Conservation (phyloP, 2,329 filamentous ascomycete genomes). For the Paramyrothecium roridum region DNA sequence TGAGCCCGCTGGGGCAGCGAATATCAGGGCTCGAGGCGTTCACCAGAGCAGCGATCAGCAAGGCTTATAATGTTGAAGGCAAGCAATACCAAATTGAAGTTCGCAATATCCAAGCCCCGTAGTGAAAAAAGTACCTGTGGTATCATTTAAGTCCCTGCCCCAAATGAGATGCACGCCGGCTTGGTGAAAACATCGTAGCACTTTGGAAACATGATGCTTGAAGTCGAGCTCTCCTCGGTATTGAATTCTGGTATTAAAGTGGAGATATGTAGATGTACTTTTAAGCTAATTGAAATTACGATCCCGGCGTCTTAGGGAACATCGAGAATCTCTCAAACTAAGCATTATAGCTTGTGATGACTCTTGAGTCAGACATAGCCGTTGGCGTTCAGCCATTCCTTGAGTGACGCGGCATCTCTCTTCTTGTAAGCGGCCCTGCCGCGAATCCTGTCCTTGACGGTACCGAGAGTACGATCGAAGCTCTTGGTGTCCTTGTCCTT, state of each 20-base stretch:
- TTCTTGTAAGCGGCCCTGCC: constrained; percentile 79
- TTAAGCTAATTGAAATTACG: constrained; percentile 1
- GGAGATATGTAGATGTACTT: neutral
- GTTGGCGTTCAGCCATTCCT: constrained; percentile 71
- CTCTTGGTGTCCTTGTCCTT: constrained; percentile 77
- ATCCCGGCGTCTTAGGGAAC: neutral
- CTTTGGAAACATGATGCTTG: too few relatives aligned
- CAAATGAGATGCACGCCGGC: too few relatives aligned
- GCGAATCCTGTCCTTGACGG: constrained; percentile 81
- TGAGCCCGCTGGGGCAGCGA: too few relatives aligned
- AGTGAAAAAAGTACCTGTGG: too few relatives aligned
- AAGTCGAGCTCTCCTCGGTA: too few relatives aligned
- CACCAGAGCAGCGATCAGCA: too few relatives aligned
- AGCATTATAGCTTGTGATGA: constrained; percentile 12
- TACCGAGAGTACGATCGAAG: constrained; percentile 82
- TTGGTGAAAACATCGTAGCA: too few relatives aligned
- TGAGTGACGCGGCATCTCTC: constrained; percentile 68
- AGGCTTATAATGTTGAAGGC: too few relatives aligned
- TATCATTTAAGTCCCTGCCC: too few relatives aligned
- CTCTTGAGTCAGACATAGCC: constrained; percentile 35
- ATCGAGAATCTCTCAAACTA: neutral
- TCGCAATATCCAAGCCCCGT: too few relatives aligned
- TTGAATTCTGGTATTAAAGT: neutral
- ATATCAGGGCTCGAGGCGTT: too few relatives aligned
- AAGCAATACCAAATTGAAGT: too few relatives aligned